Base-by-base conservation (phyloP, 2,329 filamentous ascomycete genomes). In the Beauveria australis region DNA sequence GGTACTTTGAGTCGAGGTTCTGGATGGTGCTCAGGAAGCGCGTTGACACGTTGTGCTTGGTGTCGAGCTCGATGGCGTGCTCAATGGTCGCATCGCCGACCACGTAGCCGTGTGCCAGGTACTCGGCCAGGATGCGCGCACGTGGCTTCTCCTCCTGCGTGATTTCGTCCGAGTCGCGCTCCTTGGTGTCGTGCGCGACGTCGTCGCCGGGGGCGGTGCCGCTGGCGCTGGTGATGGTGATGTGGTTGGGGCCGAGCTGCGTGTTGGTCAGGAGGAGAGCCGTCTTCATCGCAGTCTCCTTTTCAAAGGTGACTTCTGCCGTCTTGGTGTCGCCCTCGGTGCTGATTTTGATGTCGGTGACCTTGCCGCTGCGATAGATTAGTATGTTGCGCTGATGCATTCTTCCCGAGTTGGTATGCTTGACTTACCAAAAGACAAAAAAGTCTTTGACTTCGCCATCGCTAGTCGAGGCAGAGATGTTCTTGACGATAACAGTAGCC, bases 201-300 rank as follows among this genome's bases (percentile, higher is more conserved):
- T 89, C 85, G 64, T 89, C 85, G 55, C 83, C 82, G 57, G 81
- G 78, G 56, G 84, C 76, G 61, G 89, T 81, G 65, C 86, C 87
- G 64, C 88, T 80, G 55, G 83, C 83, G 65, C 86, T 83, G 48
- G 87, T 83, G 53, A 92, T 84, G 61, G 85, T 81, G 72, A 99
- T 95, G 71, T 94, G 86, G 66, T 92, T 91, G 62, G 88, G 78
- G 65, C 92, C 92, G 55, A 99, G 89, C 76, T 96, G 89, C 58
- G 94, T 99, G 81, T 96, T 95, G 79, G 97, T 93, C 65, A 99
- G 87, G 62, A 99, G 89, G 46, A 97, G 89, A 28, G 94, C 94
- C 24, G 94, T 99, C 81, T 96, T 97, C 63, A 93, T 92, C 55
- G 94, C 94, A 16, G 93, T 95, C 74, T 93, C 87, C 80, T 97